These are phyloP conservation scores for Pseudogymnoascus destructans DNA, from an alignment of 2,329 filamentous ascomycete genomes.

Conservation along the genomic window DNA sequence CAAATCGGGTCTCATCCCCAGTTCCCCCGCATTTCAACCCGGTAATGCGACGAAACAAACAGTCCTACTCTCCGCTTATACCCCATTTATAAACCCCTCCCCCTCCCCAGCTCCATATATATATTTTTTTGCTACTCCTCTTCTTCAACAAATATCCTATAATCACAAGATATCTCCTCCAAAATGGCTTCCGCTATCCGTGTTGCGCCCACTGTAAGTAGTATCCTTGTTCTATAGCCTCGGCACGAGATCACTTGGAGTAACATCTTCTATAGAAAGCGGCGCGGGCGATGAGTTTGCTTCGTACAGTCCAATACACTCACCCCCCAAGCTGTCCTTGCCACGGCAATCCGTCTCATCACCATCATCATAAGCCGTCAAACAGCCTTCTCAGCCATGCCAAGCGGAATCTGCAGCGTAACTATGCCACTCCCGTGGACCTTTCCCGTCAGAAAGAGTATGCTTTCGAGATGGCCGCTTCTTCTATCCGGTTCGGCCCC, in stretches of 20 bases:
- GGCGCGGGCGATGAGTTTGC: slow-evolving; percentile 53
- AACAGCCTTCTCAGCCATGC: slow-evolving; percentile 30
- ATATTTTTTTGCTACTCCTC: neutral
- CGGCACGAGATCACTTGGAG: neutral
- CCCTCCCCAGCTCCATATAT: neutral
- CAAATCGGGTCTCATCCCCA: neutral
- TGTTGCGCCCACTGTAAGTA: slow-evolving; percentile 9
- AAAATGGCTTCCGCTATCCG: slow-evolving; percentile 2
- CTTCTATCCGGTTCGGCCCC: slow-evolving; percentile 83
- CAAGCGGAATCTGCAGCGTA: slow-evolving; percentile 34
- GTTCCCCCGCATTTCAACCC: slow-evolving; percentile 3
- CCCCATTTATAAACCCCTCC: slow-evolving; percentile 8
- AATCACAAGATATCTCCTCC: neutral
- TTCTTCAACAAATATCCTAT: neutral
- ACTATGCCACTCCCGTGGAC: slow-evolving; percentile 65
- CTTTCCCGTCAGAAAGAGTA: slow-evolving; percentile 74
- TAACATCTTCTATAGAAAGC: slow-evolving; percentile 32
- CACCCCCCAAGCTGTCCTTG: slow-evolving; percentile 85
- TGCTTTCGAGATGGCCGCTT: slow-evolving; percentile 97
- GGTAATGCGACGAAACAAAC: neutral
- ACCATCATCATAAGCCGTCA: slow-evolving; percentile 41
- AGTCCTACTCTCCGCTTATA: neutral
- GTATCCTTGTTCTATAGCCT: neutral
- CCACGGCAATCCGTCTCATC: slow-evolving; percentile 75
- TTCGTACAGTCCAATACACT: slow-evolving; percentile 82